These are phyloP conservation scores for Isatis tinctoria DNA, from an alignment of 345 rosid genomes.

Conservation along the genomic window DNA sequence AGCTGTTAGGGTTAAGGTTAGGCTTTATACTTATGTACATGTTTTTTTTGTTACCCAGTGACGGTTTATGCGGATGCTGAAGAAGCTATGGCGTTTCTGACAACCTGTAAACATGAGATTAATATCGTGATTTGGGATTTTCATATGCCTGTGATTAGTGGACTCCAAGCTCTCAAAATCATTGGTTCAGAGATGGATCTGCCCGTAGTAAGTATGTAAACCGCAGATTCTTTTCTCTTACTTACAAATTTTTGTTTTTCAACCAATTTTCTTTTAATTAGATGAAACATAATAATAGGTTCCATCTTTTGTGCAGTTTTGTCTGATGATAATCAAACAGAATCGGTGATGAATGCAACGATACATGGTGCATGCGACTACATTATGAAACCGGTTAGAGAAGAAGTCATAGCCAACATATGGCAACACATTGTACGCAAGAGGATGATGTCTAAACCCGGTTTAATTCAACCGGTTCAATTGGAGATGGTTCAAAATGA, in stretches of 20 bases:
- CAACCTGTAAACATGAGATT: not conserved
- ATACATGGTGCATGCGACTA: slow-evolving; percentile 18
- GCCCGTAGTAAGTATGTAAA: slow-evolving; percentile 20
- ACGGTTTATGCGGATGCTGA: not conserved
- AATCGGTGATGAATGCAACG: slow-evolving; percentile 16
- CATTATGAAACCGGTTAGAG: slow-evolving; percentile 6
- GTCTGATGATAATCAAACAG: not conserved
- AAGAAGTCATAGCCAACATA: not conserved
- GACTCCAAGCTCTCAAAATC: slow-evolving; percentile 16
- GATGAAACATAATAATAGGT: not conserved
- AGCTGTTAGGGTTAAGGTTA: slow-evolving; percentile 4
- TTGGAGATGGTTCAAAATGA: not conserved
- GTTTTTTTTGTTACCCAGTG: not conserved
- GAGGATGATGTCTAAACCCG: not conserved
- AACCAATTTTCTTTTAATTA: not conserved
- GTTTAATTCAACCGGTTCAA: not conserved
- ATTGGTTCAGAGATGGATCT: slow-evolving; percentile 5
- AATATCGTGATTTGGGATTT: slow-evolving; percentile 24
- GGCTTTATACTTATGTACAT: not conserved
- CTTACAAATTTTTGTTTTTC: not conserved
- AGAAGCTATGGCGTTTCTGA: slow-evolving; percentile 5
- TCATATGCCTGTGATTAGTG: slow-evolving; percentile 22
- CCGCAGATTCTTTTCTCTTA: not conserved
- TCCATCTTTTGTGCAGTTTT: slow-evolving; percentile 14
- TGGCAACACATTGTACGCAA: slow-evolving; percentile 32